Percentiles rank a stretch among this genome's conserved stretches.
Conservation (phyloP, 164 flowering plant species). For the Piper longum region DNA sequence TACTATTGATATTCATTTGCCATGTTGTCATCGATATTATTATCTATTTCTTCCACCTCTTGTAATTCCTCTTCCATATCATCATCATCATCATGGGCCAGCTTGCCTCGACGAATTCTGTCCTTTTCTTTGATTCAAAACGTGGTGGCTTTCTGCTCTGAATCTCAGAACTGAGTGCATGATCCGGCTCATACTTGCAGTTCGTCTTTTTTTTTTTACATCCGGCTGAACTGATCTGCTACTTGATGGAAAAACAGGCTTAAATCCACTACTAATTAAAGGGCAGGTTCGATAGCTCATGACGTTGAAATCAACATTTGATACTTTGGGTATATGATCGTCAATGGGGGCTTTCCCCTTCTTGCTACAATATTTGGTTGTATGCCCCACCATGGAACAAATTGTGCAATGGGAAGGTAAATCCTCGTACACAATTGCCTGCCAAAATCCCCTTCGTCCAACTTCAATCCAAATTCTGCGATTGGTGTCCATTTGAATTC, state of each 20-base stretch:
- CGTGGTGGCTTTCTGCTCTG: not conserved
- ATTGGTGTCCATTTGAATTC: not conserved
- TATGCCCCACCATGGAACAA: not conserved
- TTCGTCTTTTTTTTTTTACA: not conserved
- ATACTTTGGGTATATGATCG: not conserved
- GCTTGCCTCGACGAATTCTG: not conserved
- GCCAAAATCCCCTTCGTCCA: conserved; percentile 2
- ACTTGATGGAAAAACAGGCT: not conserved
- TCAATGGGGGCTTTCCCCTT: not conserved
- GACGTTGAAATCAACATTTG: no score
- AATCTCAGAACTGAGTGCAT: not conserved
- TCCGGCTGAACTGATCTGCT: not conserved
- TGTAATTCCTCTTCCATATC: no score
- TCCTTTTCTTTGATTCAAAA: not conserved
- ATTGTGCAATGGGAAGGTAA: no score
- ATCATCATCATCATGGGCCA: not conserved
- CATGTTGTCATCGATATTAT: no score
- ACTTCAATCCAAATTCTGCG: not conserved
- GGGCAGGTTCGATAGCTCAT: not conserved
- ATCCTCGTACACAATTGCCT: not conserved
- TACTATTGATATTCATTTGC: no score
- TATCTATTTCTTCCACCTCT: no score
- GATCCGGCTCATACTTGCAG: not conserved
- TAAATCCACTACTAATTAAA: no score
- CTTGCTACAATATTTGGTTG: not conserved